Percentiles rank a stretch among this genome's conserved stretches.
Conservation (phyloP, 1,284 basidiomycete species). For the Flammula alnicola region DNA sequence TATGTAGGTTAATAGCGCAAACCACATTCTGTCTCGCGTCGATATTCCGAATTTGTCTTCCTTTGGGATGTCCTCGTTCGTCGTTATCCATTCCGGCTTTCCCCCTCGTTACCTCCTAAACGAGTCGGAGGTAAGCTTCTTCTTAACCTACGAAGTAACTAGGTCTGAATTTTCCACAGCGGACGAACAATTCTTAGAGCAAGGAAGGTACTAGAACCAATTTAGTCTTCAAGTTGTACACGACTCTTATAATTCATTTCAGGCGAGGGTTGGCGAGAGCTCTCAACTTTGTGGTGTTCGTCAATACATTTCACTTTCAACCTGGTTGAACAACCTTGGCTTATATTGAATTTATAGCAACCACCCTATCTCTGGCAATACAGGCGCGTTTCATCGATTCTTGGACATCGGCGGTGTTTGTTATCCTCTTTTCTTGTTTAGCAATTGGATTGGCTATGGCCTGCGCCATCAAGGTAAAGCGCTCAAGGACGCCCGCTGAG, state of each 20-base stretch:
- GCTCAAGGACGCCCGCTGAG: constrained; percentile 10
- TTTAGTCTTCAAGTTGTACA: not conserved
- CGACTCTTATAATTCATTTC: constrained; percentile 2
- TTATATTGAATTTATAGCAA: constrained; percentile 57
- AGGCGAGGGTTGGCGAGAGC: constrained; percentile 86
- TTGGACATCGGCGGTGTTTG: not conserved
- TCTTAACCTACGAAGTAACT: not conserved
- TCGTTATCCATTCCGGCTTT: constrained; percentile 89
- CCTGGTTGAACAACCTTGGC: constrained; percentile 2
- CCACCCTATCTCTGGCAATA: constrained; percentile 94
- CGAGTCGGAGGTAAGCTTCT: constrained; percentile 77
- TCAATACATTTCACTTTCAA: constrained; percentile 12
- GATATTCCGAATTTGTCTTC: constrained; percentile 92
- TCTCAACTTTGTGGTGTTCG: constrained; percentile 78
- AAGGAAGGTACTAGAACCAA: constrained; percentile 62
- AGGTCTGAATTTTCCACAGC: constrained; percentile 45
- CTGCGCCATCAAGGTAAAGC: constrained; percentile 85
- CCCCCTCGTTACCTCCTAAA: constrained; percentile 90
- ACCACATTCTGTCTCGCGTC: constrained; percentile 65
- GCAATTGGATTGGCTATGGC: constrained; percentile 93
- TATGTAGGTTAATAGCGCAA: constrained; percentile 44
- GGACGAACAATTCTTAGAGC: constrained; percentile 88
- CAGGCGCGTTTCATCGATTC: constrained; percentile 58
- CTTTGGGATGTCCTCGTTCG: constrained; percentile 82
- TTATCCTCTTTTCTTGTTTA: constrained; percentile 32